These are phyloP conservation scores for Phytophthora citricola DNA, from an alignment of 352 stramenopile species.

Conservation along the genomic window DNA sequence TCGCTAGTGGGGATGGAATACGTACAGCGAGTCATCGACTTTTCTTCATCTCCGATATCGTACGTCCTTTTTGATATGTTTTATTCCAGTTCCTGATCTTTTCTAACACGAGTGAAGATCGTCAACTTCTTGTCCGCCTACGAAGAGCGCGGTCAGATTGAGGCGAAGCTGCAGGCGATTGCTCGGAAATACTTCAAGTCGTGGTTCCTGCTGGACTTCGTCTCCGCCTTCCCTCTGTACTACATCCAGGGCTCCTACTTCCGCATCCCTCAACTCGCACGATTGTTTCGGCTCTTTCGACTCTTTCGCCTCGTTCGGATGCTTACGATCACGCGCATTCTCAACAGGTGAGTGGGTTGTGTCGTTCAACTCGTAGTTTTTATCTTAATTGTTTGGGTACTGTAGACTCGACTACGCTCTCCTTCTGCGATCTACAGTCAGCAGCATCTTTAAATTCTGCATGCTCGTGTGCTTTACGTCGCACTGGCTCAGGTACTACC, in stretches of 20 bases:
- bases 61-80: constrained; percentile 30
- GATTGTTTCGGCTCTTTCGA: constrained; percentile 71
- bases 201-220: constrained; percentile 80
- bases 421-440: constrained; percentile 76
- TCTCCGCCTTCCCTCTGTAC: constrained; percentile 81
- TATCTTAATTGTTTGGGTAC: not conserved
- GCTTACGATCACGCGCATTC: constrained; percentile 76
- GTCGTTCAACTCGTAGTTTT: not conserved
- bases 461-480: constrained; percentile 83
- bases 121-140: constrained; percentile 81
- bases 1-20: constrained; percentile 46
- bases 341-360: constrained; percentile 48
- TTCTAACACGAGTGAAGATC: constrained; percentile 31
- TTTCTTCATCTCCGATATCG: constrained; percentile 83
- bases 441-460: constrained; percentile 82
- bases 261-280: constrained; percentile 64
- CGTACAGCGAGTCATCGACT: constrained; percentile 65
- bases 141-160: constrained; percentile 65
- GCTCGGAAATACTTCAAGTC: constrained; percentile 64
- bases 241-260: constrained; percentile 67
- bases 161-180: constrained; percentile 54
- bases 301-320: constrained; percentile 69
- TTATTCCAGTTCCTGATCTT: not conserved
- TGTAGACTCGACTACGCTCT: constrained; percentile 72
- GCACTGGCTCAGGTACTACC: constrained; percentile 71